phyloP scores from a whole-genome alignment of 2,329 filamentous ascomycete species.

The Coniochaeta sp. region DNA sequence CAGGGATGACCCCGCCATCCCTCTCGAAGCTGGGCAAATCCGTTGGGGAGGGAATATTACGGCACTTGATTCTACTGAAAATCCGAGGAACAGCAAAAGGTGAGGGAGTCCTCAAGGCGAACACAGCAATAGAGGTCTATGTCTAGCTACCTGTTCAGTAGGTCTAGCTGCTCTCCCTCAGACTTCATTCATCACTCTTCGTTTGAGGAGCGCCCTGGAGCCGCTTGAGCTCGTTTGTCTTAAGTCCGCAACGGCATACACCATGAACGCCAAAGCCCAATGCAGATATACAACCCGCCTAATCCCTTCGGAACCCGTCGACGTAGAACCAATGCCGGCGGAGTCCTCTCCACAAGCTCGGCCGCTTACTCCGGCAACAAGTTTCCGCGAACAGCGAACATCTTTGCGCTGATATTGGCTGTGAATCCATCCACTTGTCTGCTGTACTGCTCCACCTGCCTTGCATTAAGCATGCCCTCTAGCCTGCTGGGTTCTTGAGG shows the following conservation, averaged over 20 bases:
- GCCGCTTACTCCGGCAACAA: conserved; percentile 45
- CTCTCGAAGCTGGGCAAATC: neutral
- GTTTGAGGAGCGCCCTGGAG: neutral
- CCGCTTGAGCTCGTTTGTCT: neutral
- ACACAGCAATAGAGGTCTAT: neutral
- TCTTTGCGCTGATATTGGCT: conserved; percentile 85
- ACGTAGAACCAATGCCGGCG: neutral
- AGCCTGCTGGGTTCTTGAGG: conserved; percentile 88
- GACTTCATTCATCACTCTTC: neutral
- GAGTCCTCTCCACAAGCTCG: neutral
- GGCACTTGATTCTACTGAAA: neutral
- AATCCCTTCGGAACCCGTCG: neutral
- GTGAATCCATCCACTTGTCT: conserved; percentile 96
- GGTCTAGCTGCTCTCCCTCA: neutral
- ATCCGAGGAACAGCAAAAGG: neutral
- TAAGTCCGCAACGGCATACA: neutral
- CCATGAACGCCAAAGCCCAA: conserved; percentile 5
- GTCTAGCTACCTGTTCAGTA: neutral
- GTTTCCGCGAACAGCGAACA: conserved; percentile 87
- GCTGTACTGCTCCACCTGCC: conserved; percentile 96
- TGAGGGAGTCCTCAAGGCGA: neutral
- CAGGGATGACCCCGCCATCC: neutral
- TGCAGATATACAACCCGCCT: conserved; percentile 1
- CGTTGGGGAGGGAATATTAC: neutral
- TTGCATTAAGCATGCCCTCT: conserved; percentile 88